Evolutionary conservation across 2,329 filamentous ascomycete genomes (phyloP), one percentile per base, ranked within the genome.

Genomic region (Hymenoscyphus salicellus): DNA sequence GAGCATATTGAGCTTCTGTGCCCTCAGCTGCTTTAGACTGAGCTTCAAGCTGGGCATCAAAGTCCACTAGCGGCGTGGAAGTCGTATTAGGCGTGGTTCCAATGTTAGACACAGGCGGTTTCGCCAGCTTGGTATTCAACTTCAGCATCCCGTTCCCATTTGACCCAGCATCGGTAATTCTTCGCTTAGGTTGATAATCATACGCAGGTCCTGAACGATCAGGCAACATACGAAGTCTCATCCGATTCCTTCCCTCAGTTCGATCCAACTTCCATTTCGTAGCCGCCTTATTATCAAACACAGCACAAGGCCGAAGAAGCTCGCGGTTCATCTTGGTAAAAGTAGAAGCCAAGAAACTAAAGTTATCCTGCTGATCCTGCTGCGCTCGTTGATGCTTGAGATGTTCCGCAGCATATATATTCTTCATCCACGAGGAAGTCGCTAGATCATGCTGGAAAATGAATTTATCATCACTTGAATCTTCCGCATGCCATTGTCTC

Each of bases 361-460:
- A 84, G 72, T 93, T 94, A 74, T 99, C 95, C 71, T 97, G 93
- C 72, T 97, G 92, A 72, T 99, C 96, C 77, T 99, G 95, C 62
- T 93, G 79, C 17, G 91, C 84, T 67, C 95, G 85, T 75, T 98
- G 94, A 69, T 96, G 89, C 75, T 97, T 98, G 74, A 94, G 86
- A 69, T 95, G 89, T 75, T 99, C 95, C 0, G 94, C 92, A 58
- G 90, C 88, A 76, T 94, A 95, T 49, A 99, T 97, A 72, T 97
- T 98, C 71, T 93, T 92, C 80, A 94, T 90, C 95, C 94, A 99
- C 65, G 94, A 89, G 49, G 86, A 89, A 63, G 95, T 94, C 0
- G 92, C 90, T 69, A 91, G 87, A 72, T 97, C 92, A 73, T 98
- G 94, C n/a, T 88, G 88, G 62, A 89, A 82, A 64, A 93, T 84